phyloP scores from a whole-genome alignment of 441 rosid genomes.

The Isatis lusitanica region DNA sequence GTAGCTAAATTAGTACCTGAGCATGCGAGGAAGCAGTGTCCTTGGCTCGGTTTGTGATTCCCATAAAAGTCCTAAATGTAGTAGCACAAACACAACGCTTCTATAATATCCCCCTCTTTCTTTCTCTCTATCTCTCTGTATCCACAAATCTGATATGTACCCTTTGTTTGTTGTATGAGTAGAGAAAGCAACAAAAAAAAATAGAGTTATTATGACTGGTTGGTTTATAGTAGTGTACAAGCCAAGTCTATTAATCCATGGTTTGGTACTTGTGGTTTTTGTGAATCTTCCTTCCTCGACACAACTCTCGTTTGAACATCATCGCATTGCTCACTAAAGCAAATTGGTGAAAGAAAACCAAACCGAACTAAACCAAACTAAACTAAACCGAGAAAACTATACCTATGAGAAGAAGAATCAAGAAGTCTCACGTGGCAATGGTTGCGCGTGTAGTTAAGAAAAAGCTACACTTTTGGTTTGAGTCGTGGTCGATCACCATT shows the following conservation, averaged over 20 bases:
- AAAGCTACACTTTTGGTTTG: too few relatives aligned
- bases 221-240: neutral
- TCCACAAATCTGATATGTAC: constrained; percentile 19
- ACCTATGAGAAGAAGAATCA: neutral
- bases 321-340: neutral
- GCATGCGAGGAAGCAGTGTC: constrained; percentile 66
- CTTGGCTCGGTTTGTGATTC: constrained; percentile 52
- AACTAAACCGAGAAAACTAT: neutral
- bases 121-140: constrained; percentile 28
- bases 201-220: neutral
- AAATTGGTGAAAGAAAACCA: neutral
- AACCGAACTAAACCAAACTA: neutral
- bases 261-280: neutral
- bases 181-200: neutral
- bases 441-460: neutral
- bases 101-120: neutral
- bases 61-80: neutral
- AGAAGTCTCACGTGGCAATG: neutral
- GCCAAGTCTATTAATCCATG: neutral
- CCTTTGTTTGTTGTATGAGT: constrained; percentile 36
- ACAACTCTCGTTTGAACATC: neutral
- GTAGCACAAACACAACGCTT: constrained; percentile 14
- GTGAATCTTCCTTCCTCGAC: neutral
- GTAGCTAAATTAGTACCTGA: constrained; percentile 61
- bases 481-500: neutral